These are phyloP conservation scores for Diddensiella caesifluorescens DNA, from an alignment of 805 yeast species.

Conservation along the genomic window DNA sequence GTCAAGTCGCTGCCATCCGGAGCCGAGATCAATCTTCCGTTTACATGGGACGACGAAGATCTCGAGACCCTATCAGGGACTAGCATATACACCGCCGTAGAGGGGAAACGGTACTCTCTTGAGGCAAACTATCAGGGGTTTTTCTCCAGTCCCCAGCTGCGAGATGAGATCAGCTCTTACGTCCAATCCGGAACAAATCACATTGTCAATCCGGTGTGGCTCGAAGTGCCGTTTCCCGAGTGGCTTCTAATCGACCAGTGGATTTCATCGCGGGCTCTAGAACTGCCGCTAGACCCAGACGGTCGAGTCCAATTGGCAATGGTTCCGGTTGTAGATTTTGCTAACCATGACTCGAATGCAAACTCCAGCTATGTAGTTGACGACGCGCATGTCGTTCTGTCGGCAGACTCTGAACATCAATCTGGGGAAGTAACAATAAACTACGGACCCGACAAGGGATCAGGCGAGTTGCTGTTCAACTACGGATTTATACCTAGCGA, in stretches of 20 bases:
- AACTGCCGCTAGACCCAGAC: conserved; percentile 23
- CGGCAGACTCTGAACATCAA: conserved; percentile 8
- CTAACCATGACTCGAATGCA: conserved; percentile 38
- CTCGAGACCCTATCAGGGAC: conserved; percentile 23
- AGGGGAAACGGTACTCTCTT: conserved; percentile 22
- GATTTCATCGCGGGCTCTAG: conserved; percentile 34
- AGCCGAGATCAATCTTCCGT: conserved; percentile 29
- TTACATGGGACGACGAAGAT: conserved; percentile 25
- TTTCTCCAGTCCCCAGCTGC: conserved; percentile 10
- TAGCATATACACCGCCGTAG: conserved; percentile 25
- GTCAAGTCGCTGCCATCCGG: conserved; percentile 26
- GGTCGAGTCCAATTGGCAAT: conserved; percentile 35
- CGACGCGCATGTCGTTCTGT: background rate
- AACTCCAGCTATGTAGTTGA: conserved; percentile 36
- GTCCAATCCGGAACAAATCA: conserved; percentile 12
- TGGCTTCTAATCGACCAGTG: conserved; percentile 34
- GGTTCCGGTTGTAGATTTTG: conserved; percentile 52
- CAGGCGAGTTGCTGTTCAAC: conserved; percentile 35
- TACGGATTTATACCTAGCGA: conserved; percentile 36
- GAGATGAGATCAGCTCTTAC: conserved; percentile 12
- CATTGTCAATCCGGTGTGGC: background rate
- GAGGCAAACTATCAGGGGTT: conserved; percentile 22
- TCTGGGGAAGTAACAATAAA: conserved; percentile 31
- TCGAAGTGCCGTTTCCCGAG: conserved; percentile 12
- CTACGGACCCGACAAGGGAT: conserved; percentile 34